phyloP scores from a whole-genome alignment of 495 filamentous ascomycete genomes.

The Penicillium atrosanguineum region DNA sequence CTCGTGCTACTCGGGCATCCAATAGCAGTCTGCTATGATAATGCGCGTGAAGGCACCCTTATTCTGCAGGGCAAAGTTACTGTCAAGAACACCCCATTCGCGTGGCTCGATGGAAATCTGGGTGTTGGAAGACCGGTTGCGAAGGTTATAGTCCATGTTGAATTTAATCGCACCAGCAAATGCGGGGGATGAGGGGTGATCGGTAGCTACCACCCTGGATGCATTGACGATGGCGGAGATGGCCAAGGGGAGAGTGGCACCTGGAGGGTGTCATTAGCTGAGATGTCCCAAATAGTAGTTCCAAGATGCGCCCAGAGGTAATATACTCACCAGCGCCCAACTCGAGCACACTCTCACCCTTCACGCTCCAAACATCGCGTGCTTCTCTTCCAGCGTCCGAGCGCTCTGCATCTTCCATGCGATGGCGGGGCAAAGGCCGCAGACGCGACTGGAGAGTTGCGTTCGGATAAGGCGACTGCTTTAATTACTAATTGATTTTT shows the following conservation, averaged over 20 bases:
- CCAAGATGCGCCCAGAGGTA: background rate
- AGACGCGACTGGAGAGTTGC: slow-evolving; percentile 35
- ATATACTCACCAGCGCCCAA: slow-evolving; percentile 60
- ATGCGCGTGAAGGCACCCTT: slow-evolving; percentile 61
- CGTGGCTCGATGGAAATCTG: slow-evolving; percentile 57
- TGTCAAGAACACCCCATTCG: slow-evolving; percentile 64
- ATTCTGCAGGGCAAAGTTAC: slow-evolving; percentile 51
- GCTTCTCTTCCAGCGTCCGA: no score
- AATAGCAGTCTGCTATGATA: slow-evolving; percentile 79
- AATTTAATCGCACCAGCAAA: slow-evolving; percentile 57
- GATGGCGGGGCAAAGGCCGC: slow-evolving; percentile 28
- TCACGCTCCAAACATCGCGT: slow-evolving; percentile 15
- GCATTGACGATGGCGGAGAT: slow-evolving; percentile 64
- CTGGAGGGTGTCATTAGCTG: slow-evolving; percentile 32
- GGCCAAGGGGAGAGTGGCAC: slow-evolving; percentile 72
- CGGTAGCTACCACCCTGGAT: slow-evolving; percentile 60
- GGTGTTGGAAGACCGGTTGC: slow-evolving; percentile 18
- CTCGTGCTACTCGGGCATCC: slow-evolving; percentile 77
- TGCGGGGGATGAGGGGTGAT: slow-evolving; percentile 70
- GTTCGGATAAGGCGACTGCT: background rate
- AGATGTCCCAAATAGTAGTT: background rate
- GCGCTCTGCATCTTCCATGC: no score
- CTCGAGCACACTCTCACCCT: slow-evolving; percentile 54
- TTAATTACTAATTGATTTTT: no score
- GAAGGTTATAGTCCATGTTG: slow-evolving; percentile 61